These are phyloP conservation scores for Amphicarpaea edgeworthii DNA, from an alignment of 306 rosid genomes.

Conservation along the genomic window DNA sequence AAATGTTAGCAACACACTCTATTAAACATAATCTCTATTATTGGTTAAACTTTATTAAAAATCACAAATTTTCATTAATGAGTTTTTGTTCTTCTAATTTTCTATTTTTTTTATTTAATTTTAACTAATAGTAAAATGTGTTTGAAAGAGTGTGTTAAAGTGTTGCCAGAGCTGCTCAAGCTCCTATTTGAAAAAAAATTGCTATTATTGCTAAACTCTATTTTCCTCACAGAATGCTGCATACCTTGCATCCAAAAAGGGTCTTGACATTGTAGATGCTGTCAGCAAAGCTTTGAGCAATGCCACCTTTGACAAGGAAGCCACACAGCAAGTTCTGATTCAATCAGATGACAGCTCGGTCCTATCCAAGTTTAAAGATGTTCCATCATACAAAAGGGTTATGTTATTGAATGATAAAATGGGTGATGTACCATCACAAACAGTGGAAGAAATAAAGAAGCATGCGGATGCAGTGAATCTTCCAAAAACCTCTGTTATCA, in stretches of 20 bases:
- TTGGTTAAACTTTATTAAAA: no score
- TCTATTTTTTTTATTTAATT: neutral
- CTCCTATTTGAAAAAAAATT: neutral
- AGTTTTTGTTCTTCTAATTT: no score
- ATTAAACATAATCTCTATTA: no score
- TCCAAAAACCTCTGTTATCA: slow-evolving; percentile 41
- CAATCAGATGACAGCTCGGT: slow-evolving; percentile 90
- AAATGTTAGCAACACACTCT: no score
- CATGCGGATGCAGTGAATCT: slow-evolving; percentile 71
- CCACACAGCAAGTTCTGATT: slow-evolving; percentile 70
- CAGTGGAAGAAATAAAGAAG: slow-evolving; percentile 74
- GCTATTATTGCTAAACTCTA: neutral
- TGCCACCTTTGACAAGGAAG: slow-evolving; percentile 76
- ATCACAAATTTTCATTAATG: no score
- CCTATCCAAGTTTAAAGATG: slow-evolving; percentile 66
- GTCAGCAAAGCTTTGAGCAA: slow-evolving; percentile 66
- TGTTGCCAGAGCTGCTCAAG: neutral
- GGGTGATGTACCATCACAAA: slow-evolving; percentile 53
- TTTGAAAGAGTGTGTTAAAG: neutral
- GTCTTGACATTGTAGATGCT: slow-evolving; percentile 71
- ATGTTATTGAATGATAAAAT: slow-evolving; percentile 44
- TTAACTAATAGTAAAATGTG: neutral
- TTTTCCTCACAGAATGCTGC: slow-evolving; percentile 72
- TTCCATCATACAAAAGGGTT: slow-evolving; percentile 65
- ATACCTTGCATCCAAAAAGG: slow-evolving; percentile 77